Base-by-base conservation (phyloP, 1,284 basidiomycete species). In the Moesziomyces aphidis region DNA sequence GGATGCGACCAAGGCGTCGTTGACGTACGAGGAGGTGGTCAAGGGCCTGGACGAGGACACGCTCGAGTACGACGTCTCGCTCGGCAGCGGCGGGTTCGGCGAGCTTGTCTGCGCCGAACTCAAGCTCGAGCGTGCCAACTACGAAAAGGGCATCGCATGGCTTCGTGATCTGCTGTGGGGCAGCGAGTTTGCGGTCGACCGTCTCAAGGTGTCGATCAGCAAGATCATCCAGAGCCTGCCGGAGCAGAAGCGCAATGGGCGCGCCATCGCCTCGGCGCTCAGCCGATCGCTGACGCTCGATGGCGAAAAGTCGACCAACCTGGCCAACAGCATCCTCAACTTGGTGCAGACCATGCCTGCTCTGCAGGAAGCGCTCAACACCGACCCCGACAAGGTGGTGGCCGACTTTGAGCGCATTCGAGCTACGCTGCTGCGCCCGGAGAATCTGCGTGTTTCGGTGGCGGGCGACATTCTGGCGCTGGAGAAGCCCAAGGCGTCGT, bases 211-310 rank as follows among this genome's bases (percentile, higher is more conserved):
- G 46, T 91, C 90, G 46, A 88, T 93, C 45, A 93, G 94, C 24
- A 98, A 98, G 86, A 89, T 94, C 54, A 90, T 92, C 46, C 96
- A 98, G 85, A 91, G 91, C 26, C 87, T 99, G n/a, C 97, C 97
- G 0, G 91, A 95, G 80, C 88, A 93, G 82, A 99, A 98, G 88
- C 89, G 97, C 49, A 92, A 94, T 79, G 97, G 95, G 1, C 90
- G 88, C 79, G 91, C 89, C 23, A 91, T 99, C 13, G 87, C 95
- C 47, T 88, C 88, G 26, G 91, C 94, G 9, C 87, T 95, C 46
- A 90, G 89, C 85, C 86, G 89, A 24, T 89, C 90, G 58, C 80
- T 94, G 44, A 84, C 94, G 36, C 93, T 90, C 78, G 89, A 90
- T 69, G 87, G 90, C 59, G 55, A 78, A n/a, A 89, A 88, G 64